Evolutionary conservation across 2,329 filamentous ascomycete species (phyloP), one percentile per base, ranked within the genome.

Genomic region (Beauveria sp.): DNA sequence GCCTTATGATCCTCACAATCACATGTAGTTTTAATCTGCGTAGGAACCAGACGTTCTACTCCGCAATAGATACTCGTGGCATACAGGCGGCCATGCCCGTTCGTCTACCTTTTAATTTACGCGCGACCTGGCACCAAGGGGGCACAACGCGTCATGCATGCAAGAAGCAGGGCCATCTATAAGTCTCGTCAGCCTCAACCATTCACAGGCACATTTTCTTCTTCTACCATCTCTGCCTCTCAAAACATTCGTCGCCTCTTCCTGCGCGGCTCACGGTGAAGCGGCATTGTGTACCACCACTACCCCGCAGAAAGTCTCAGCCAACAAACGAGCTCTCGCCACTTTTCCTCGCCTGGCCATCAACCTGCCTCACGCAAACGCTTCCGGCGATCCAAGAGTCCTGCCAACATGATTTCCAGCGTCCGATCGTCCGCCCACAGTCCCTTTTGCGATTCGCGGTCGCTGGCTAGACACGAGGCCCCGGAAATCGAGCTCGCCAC

Each of bases 231-330:
- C 30, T 12, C 30, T 12, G 30, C 30, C 30, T 14, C 1, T 12
- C 34, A 12, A 37, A 10, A 14, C 34, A 37, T 37, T 37, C 12
- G 34, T 37, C 34, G 12, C 34, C 12, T 37, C 34, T 14, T 37
- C 14, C 28, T 41, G 16, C 22, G 22, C 44, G 46, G n/a, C 24
- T 46, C 20, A 30, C 12, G 3, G n/a, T 34, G 26, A 52, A 26
- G 48, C 37, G 12, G 40, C 26, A 22, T 8, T 50, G n/a, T 59
- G 56, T 41, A 28, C 24, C 12, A 44, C 48, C 24, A 24, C 40
- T 51, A 59, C 56, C 56, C 56, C 56, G 56, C 56, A 59, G 48
- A 59, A 52, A 52, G 18, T 18, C 4, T 30, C 22, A 48, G 8
- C 26, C 34, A 59, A 52, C 48, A 22, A 30, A 20, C 16, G 20